Percentiles rank a stretch among this genome's conserved stretches.
phyloP scores from a whole-genome alignment of 139 green algal species.

The Chlorella ohadii region DNA sequence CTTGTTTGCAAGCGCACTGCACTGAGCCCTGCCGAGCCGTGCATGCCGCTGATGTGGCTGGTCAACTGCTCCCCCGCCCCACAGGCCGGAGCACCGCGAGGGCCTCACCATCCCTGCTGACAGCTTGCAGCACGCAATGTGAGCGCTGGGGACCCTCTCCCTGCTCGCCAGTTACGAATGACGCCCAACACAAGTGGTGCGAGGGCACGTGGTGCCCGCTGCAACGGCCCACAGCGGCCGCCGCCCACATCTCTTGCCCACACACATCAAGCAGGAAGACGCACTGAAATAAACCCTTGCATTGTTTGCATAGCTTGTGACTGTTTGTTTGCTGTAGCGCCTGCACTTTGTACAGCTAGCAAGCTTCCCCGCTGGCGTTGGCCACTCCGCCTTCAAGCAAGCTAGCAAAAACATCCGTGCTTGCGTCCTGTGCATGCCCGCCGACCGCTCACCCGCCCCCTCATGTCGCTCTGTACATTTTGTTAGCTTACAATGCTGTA shows the following conservation, averaged over 20 bases:
- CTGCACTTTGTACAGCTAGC: not conserved
- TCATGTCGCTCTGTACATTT: too few species aligned
- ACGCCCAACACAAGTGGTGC: too few species aligned
- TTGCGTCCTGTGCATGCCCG: not conserved
- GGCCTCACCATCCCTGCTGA: constrained; percentile 10
- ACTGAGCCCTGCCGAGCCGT: too few species aligned
- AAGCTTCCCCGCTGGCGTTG: not conserved
- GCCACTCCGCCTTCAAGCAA: too few species aligned
- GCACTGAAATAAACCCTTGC: not conserved
- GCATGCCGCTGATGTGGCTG: too few species aligned
- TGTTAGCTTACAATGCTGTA: too few species aligned
- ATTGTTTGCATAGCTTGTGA: not conserved
- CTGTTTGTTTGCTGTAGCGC: not conserved
- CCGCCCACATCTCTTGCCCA: not conserved
- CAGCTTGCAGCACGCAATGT: constrained; percentile 16
- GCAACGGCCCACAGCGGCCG: not conserved
- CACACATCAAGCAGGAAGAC: too few species aligned
- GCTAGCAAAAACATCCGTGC: too few species aligned
- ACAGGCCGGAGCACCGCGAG: not conserved
- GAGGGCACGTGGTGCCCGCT: too few species aligned
- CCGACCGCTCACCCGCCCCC: not conserved
- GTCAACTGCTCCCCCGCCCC: not conserved
- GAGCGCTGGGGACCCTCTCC: not conserved
- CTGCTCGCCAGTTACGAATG: not conserved
- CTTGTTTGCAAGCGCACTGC: too few species aligned